Evolutionary conservation across 192 early-diverging fungal species (phyloP).

Genomic region (Thamnidium elegans): DNA sequence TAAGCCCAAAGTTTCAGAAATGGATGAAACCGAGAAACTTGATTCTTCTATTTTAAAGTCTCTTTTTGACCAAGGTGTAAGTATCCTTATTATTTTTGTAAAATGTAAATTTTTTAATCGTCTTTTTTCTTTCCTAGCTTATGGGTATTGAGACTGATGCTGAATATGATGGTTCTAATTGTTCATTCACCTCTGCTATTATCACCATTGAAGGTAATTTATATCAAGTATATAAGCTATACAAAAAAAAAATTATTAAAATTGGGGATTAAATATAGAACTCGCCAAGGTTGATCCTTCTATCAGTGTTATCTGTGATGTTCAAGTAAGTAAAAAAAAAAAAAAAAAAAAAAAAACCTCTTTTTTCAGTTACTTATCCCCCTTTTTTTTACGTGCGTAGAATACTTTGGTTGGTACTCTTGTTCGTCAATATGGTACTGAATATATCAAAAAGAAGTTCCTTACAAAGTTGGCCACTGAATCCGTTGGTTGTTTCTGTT

Average conservation of each 20-base stretch:
- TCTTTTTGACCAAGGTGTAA: conserved; percentile 86
- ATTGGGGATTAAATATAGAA: conserved; percentile 45
- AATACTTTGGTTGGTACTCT: conserved; percentile 97
- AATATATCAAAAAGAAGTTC: conserved; percentile 77
- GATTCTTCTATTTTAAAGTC: conserved; percentile 78
- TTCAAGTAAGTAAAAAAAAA: conserved; percentile 50
- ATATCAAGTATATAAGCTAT: neutral
- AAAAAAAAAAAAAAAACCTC: neutral
- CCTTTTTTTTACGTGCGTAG: conserved; percentile 37
- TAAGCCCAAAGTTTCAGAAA: conserved; percentile 78
- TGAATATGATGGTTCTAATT: conserved; percentile 76
- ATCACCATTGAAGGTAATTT: conserved; percentile 72
- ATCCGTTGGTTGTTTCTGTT: conserved; percentile 90
- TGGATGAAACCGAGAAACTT: conserved; percentile 90
- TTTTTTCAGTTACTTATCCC: neutral
- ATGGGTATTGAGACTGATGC: conserved; percentile 93
- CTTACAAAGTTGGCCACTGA: conserved; percentile 79
- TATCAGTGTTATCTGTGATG: conserved; percentile 87
- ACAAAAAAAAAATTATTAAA: too few relatives aligned
- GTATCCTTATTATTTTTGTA: conserved; percentile 17
- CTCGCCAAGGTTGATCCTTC: conserved; percentile 95
- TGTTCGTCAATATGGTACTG: conserved; percentile 78
- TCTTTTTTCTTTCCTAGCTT: conserved; percentile 40
- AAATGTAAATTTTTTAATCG: neutral
- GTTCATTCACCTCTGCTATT: conserved; percentile 82